phyloP scores from a whole-genome alignment of 768 basidiomycete genomes.

The Boletus coccyginus region DNA sequence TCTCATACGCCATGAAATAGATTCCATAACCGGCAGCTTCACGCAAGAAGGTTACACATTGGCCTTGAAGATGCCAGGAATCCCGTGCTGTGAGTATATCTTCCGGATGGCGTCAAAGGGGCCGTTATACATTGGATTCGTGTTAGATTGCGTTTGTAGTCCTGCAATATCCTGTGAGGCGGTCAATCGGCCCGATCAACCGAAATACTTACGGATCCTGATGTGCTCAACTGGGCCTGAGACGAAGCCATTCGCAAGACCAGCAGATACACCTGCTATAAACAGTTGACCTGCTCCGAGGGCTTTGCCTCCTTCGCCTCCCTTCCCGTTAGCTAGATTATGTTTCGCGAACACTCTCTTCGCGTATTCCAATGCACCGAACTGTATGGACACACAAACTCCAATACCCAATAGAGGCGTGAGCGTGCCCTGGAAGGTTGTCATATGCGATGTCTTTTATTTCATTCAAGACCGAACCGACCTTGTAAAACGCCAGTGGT shows the following conservation, averaged over 20 bases:
- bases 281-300: constrained; percentile 68
- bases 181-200: background rate
- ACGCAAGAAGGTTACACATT: constrained; percentile 81
- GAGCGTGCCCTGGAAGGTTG: constrained; percentile 67
- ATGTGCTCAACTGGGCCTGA: constrained; percentile 98
- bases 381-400: constrained; percentile 94
- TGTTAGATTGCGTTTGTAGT: constrained; percentile 85
- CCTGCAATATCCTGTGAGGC: constrained; percentile 43
- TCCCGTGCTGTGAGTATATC: constrained; percentile 71
- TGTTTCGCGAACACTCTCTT: constrained; percentile 74
- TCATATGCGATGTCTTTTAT: background rate
- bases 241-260: constrained; percentile 87
- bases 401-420: constrained; percentile 91
- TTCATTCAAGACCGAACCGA: constrained; percentile 23
- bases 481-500: constrained; percentile 95
- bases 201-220: constrained; percentile 54
- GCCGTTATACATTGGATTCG: constrained; percentile 73
- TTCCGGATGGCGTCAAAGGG: constrained; percentile 88
- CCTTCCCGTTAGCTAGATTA: constrained; percentile 57
- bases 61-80: constrained; percentile 89
- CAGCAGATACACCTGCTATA: constrained; percentile 77
- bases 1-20: constrained; percentile 93
- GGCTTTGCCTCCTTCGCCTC: constrained; percentile 61
- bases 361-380: constrained; percentile 81
- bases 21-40: constrained; percentile 81